Evolutionary conservation across 1,139 yeast species (phyloP), one percentile per base, ranked within the genome.

Genomic region (Pichia sorboxylosa): DNA sequence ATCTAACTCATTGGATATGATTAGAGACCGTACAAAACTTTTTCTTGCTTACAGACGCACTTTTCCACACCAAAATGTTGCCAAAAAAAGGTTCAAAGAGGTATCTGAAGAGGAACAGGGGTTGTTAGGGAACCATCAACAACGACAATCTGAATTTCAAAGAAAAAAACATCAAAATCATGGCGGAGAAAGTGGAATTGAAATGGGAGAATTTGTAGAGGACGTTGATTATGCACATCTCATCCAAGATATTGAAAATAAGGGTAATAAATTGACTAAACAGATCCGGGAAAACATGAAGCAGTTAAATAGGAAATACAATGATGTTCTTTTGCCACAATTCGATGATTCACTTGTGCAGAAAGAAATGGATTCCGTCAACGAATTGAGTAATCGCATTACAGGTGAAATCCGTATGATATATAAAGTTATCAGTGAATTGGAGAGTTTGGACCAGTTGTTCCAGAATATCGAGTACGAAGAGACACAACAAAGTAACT

Each of bases 271-370:
- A 30, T 31, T 40, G 21, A 35, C 35, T 3, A 21, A 28, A 4
- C 26, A 36, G 17, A 39, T 40, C 5, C 32, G 27, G 15, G 24
- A 28, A 8, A 40, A 74, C 46, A 66, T 77, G 41, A 61, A 64
- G 39, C 69, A 66, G 38, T 63, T 90, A 46, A 77, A 74, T 35
- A 65, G 69, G 23, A 55, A 84, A 30, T 92, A 92, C 53, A 78
- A 81, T 52, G 80, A 78, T 55, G 80, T 87, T 44, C 65, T 90
- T 19, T 67, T 90, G 30, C 94, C 95, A 2, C 90, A 90, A 26
- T 82, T 85, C 49, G 76, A 70, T 42, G 96, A 87, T 51, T 40
- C 34, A n/a, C n/a, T 40, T 13, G 32, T 36, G 22, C 31, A 37
- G 18, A 19, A 32, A 7, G 43, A 40, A 31, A 40, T 37, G 42